These are phyloP conservation scores for Aspergillus cejpii DNA, from an alignment of 2,329 filamentous ascomycete species.

Conservation along the genomic window DNA sequence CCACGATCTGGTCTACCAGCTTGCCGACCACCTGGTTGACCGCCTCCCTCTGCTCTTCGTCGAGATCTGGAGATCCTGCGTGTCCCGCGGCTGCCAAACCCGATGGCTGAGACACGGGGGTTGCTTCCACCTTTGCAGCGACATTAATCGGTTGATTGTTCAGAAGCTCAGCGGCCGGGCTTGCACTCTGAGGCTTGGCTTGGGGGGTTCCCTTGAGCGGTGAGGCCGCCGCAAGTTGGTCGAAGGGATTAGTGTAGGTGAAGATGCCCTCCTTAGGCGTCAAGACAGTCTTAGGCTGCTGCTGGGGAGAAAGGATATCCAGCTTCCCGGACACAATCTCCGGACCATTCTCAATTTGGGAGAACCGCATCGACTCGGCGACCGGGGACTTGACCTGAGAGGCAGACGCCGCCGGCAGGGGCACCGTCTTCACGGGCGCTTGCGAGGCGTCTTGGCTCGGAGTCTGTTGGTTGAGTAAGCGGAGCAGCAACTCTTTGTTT, in stretches of 20 bases:
- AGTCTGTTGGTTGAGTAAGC: constrained; percentile 71
- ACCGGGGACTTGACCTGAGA: constrained; percentile 29
- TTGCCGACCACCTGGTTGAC: constrained; percentile 64
- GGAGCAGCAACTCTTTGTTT: constrained; percentile 77
- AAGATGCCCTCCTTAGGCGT: constrained; percentile 49
- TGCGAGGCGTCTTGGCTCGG: constrained; percentile 24
- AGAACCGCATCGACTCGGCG: constrained; percentile 12
- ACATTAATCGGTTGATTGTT: constrained; percentile 20
- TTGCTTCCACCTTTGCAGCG: constrained; percentile 17
- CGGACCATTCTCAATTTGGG: constrained; percentile 5
- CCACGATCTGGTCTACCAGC: constrained; percentile 53
- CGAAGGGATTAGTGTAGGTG: constrained; percentile 67
- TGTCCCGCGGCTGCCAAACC: constrained; percentile 13
- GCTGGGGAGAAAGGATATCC: constrained; percentile 36
- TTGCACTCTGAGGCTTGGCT: constrained; percentile 35
- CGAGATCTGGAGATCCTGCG: constrained; percentile 22
- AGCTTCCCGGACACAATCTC: constrained; percentile 20
- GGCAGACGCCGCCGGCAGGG: constrained; percentile 40
- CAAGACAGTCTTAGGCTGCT: constrained; percentile 23
- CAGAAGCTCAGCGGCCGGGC: constrained; percentile 33
- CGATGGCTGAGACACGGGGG: constrained; percentile 7
- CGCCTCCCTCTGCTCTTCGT: constrained; percentile 51
- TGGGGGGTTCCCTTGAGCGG: constrained; percentile 54
- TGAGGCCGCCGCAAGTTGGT: constrained; percentile 60
- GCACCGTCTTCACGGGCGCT: constrained; percentile 16